Evolutionary conservation across 768 basidiomycete species (phyloP).

Genomic region (Lentinula boryana): DNA sequence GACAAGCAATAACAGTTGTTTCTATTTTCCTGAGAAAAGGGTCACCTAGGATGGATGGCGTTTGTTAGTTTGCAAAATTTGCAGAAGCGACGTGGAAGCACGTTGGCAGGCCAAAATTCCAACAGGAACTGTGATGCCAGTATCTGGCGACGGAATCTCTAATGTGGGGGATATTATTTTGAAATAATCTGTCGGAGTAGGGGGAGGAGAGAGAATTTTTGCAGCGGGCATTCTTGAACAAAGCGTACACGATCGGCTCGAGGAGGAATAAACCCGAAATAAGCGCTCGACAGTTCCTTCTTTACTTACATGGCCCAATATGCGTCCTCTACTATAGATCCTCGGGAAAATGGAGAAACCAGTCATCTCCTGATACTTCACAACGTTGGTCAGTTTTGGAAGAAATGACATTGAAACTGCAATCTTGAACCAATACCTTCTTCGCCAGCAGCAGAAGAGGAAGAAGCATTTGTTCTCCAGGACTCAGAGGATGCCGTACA

Average conservation of each 20-base stretch:
- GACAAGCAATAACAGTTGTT: constrained; percentile 50
- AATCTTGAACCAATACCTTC: too few species aligned
- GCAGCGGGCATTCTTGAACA: constrained; percentile 30
- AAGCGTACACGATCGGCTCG: background rate
- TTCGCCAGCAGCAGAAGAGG: background rate
- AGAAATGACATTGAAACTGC: too few species aligned
- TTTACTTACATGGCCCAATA: background rate
- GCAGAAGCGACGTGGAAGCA: constrained; percentile 21
- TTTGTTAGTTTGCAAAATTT: background rate
- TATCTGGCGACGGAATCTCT: constrained; percentile 43
- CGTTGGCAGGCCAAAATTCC: constrained; percentile 79
- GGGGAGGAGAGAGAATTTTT: constrained; percentile 33
- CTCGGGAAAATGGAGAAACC: too few species aligned
- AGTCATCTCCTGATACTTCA: too few species aligned
- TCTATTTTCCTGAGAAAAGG: constrained; percentile 56
- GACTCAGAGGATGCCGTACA: background rate
- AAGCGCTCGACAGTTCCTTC: too few species aligned
- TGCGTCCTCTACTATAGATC: too few species aligned
- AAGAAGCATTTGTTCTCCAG: background rate
- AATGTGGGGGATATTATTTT: constrained; percentile 57
- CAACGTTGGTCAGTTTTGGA: background rate
- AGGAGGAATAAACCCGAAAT: too few species aligned
- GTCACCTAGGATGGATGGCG: constrained; percentile 42
- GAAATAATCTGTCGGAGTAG: constrained; percentile 56
- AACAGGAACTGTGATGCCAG: constrained; percentile 50